A percentile compares a stretch with the other conserved stretches of the same genome.
phyloP scores from a whole-genome alignment of 2,329 filamentous ascomycete genomes.

The Aspergillus japonicus region DNA sequence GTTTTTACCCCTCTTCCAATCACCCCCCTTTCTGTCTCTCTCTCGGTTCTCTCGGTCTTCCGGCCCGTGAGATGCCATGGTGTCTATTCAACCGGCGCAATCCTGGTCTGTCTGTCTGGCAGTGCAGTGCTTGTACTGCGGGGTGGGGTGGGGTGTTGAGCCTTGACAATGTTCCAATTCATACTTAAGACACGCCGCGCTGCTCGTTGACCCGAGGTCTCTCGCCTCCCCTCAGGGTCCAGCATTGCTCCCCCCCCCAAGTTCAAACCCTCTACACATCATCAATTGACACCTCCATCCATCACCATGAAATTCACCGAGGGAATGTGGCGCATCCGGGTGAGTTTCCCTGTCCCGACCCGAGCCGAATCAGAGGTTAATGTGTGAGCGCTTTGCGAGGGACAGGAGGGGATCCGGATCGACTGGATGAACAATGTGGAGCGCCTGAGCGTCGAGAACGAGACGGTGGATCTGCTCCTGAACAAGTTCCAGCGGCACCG shows the following conservation, averaged over 20 bases:
- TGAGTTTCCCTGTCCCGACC: slow-evolving; percentile 11
- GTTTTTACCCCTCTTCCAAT: too few species aligned
- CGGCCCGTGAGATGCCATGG: too few species aligned
- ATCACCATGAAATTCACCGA: slow-evolving; percentile 42
- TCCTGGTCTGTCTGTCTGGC: too few species aligned
- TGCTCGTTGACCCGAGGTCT: too few species aligned
- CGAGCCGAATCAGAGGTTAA: too few species aligned
- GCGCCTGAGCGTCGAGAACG: slow-evolving; percentile 29
- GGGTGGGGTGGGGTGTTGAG: not conserved
- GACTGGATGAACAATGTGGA: slow-evolving; percentile 47
- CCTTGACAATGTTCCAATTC: not conserved
- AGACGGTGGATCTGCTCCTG: slow-evolving; percentile 36
- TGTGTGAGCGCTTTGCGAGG: too few species aligned
- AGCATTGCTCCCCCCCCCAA: too few species aligned
- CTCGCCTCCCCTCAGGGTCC: too few species aligned
- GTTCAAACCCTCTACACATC: too few species aligned
- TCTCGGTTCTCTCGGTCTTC: too few species aligned
- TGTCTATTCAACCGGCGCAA: not conserved
- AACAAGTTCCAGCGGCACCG: slow-evolving; percentile 40
- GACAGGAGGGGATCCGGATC: slow-evolving; percentile 37
- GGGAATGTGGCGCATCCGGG: slow-evolving; percentile 41
- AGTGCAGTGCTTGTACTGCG: not conserved
- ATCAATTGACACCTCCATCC: not conserved
- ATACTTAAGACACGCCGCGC: too few species aligned
- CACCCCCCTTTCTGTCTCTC: too few species aligned